Evolutionary conservation across 164 flowering plant genomes (phyloP), one percentile per base, ranked within the genome.

Genomic region (Vitis labrusca): DNA sequence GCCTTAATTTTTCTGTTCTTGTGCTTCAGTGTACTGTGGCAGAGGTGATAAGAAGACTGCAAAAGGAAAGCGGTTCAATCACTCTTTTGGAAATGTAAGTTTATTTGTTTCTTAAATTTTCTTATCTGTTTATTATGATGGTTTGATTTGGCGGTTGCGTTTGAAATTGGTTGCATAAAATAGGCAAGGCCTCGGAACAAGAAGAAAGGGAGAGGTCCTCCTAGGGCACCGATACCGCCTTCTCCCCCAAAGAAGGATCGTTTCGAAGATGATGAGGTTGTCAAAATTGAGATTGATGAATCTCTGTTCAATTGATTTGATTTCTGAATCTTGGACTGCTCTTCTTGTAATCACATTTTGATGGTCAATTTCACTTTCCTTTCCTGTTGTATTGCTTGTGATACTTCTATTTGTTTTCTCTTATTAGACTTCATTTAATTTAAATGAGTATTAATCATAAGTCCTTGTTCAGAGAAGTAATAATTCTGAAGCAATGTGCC

Each of bases 1-100:
- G 6, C 44, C 53, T 37, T 70, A 58, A 58, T 19, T 16, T 32
- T 29, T 30, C 8, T 49, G 13, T 73, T 37, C 62, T 62, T 57
- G 29, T 66, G 49, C 59, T 63, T 65, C 81, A 93, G 97, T 93
- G 52, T 86, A 78, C 68, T 91, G 95, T 65, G 97, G 97, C 13
- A 80, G 97, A 81, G 98, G 98, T 12, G 98, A 94, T 60, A 85
- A 55, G 91, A 94, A 89, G 78, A 94, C 98, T 9, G 96, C 88
- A 7, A 89, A 73, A 67, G 98, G 98, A 32, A 94, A 94, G 79
- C 91, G 98, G 1, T 90, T 91, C 85, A 86, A 76, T 27, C 96
- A 90, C 78, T 91, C 98, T 16, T 94, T 77, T 23, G 98, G 98
- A 56, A 93, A 93, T 70, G 97, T 93, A 71, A 77, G 88, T 74